Evolutionary conservation across 108 stramenopile genomes (phyloP).

Genomic region (Pseudonitzschia multistriata): DNA sequence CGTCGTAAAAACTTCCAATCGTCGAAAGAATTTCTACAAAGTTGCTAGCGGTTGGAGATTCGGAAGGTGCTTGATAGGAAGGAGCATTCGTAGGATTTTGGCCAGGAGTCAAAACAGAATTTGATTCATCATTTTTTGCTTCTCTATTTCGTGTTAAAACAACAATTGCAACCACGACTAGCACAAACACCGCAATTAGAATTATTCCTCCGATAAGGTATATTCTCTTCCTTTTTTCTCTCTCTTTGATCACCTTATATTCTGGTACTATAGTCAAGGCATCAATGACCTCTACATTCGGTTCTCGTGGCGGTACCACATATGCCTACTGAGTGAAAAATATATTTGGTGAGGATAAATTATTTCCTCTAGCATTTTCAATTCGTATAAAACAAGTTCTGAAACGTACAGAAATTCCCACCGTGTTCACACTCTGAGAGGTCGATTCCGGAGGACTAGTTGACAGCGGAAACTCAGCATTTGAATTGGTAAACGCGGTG

Average conservation of each 20-base stretch:
- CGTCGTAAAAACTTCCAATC: constrained; percentile 10
- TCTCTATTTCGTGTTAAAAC: neutral
- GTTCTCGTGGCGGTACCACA: constrained; percentile 19
- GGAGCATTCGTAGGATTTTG: neutral
- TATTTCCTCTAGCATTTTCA: no score
- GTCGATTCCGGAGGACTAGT: no score
- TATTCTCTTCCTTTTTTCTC: constrained; percentile 11
- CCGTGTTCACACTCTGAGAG: no score
- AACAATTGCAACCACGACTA: neutral
- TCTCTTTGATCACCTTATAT: constrained; percentile 22
- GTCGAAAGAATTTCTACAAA: constrained; percentile 13
- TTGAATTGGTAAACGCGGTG: no score
- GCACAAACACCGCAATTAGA: neutral
- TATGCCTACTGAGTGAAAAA: no score
- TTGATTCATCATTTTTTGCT: neutral
- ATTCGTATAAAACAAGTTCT: no score
- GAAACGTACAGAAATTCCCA: no score
- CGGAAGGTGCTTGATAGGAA: constrained; percentile 23
- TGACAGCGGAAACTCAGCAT: no score
- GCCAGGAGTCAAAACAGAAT: neutral
- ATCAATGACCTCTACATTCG: constrained; percentile 7
- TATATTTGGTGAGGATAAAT: no score
- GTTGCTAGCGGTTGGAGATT: constrained; percentile 21
- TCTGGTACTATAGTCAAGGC: constrained; percentile 21
- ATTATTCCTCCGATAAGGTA: constrained; percentile 13